Base-by-base conservation (phyloP, 805 yeast genomes). In the Grigorovia jiainica region DNA sequence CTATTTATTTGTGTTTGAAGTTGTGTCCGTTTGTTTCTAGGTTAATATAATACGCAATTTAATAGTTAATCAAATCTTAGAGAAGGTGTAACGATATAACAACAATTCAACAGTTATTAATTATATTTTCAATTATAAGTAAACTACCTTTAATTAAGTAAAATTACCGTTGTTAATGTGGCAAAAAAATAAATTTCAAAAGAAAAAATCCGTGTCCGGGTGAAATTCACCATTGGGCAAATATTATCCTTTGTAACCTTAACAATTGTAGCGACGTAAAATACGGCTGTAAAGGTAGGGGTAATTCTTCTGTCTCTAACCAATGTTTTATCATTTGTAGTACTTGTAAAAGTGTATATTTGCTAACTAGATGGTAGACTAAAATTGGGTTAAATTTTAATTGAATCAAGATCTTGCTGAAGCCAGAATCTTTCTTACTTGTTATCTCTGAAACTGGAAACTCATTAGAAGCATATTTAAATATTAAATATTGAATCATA, bases 401-500 rank as follows among this genome's bases (percentile, higher is more conserved):
- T 2, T 16, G 18, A 20, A 19, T 21, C 3, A 39, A n/a, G 2
- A 32, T 13, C n/a, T 11, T 27, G n/a, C 31, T 15, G 11, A 11
- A 11, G 15, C 7, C 29, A 5, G 13, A 18, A 10, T 6, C 30
- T n/a, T n/a, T n/a, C 9, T 15, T 20, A 8, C 21, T 27, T 7
- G 21, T 31, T 7, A 38, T n/a, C 10, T 29, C 34, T n/a, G 33
- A n/a, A 11, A 31, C 40, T 19, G n/a, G 20, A 21, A 29, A 20
- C 7, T 24, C 16, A 9, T 31, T 10, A 11, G 7, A 6, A 4
- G 38, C 39, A 19, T 40, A 40, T 33, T 31, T 21, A 10, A 24
- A n/a, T 5, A 40, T 27, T 11, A 41, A 15, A n/a, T 13, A 19
- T 7, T 32, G 24, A 11, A 38, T 24, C 42, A 38, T 40, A 16